Evolutionary conservation across 805 yeast species (phyloP).

Genomic region (Teunomyces pallodes): DNA sequence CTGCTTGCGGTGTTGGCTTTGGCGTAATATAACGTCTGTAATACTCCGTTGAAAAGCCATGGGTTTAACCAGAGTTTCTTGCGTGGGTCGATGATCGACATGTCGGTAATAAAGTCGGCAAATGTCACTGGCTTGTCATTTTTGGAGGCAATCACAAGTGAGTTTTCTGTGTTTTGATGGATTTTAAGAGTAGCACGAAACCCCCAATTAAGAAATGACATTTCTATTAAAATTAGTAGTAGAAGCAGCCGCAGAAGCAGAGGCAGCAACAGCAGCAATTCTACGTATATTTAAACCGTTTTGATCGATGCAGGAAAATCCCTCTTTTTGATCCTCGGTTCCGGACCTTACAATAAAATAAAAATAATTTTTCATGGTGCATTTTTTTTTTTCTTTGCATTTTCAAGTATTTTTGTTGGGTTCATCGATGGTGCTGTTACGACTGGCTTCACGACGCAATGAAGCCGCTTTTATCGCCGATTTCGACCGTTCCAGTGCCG

Average conservation of each 20-base stretch:
- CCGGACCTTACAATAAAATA: neutral
- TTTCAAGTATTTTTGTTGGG: neutral
- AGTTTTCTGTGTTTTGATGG: slow-evolving; percentile 18
- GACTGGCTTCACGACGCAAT: slow-evolving; percentile 9
- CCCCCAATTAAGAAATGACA: slow-evolving; percentile 33
- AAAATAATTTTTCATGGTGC: too few species aligned
- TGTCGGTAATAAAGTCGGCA: slow-evolving; percentile 8
- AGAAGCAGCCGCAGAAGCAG: too few species aligned
- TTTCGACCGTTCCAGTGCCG: slow-evolving; percentile 41
- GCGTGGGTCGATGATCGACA: slow-evolving; percentile 18
- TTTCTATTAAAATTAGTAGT: neutral
- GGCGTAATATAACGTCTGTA: slow-evolving; percentile 74
- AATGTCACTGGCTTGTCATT: slow-evolving; percentile 6
- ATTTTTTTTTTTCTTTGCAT: neutral
- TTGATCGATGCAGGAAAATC: too few species aligned
- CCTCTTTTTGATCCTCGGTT: neutral
- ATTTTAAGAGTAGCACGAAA: slow-evolving; percentile 32
- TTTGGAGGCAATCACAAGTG: slow-evolving; percentile 11
- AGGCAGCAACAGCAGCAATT: too few species aligned
- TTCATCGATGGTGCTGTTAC: slow-evolving; percentile 1
- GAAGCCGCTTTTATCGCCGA: slow-evolving; percentile 31
- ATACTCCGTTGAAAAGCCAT: slow-evolving; percentile 62
- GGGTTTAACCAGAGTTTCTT: slow-evolving; percentile 58
- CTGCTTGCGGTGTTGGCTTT: slow-evolving; percentile 48
- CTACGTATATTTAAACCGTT: neutral